These are phyloP conservation scores for Gastrolobium villosum DNA, from an alignment of 306 rosid species.

Conservation along the genomic window DNA sequence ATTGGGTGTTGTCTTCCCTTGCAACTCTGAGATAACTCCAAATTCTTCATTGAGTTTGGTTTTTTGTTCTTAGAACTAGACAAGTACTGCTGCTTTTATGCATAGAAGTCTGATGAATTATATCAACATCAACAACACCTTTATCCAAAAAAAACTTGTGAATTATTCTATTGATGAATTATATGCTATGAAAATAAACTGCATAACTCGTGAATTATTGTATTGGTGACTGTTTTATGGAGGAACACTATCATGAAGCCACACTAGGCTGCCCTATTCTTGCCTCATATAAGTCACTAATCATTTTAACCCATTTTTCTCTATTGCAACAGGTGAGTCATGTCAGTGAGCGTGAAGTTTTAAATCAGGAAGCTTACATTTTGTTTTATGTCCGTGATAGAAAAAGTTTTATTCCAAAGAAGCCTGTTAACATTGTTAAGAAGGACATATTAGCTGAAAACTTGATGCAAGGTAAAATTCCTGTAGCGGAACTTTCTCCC, in stretches of 20 bases:
- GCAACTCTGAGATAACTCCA: slow-evolving; percentile 11
- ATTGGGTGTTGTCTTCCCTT: background rate
- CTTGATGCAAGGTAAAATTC: slow-evolving; percentile 43
- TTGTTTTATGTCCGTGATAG: slow-evolving; percentile 93
- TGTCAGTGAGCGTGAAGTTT: slow-evolving; percentile 81
- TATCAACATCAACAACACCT: too few relatives aligned
- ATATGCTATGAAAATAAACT: slow-evolving; percentile 20
- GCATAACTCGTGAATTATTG: background rate
- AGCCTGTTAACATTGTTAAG: slow-evolving; percentile 55
- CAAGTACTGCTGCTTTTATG: slow-evolving; percentile 12
- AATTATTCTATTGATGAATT: background rate
- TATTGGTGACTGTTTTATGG: slow-evolving; percentile 7
- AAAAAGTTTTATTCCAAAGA: slow-evolving; percentile 64
- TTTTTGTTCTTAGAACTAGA: background rate
- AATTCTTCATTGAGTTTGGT: slow-evolving; percentile 1
- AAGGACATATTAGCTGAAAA: slow-evolving; percentile 55
- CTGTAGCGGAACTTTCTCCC: slow-evolving; percentile 50
- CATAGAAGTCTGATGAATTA: background rate
- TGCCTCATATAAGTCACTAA: background rate
- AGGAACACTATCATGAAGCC: background rate
- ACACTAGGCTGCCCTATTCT: background rate
- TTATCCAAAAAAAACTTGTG: too few relatives aligned
- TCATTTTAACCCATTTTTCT: slow-evolving; percentile 15
- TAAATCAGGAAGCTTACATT: slow-evolving; percentile 96
- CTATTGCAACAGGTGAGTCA: slow-evolving; percentile 69